These are phyloP conservation scores for Gossypium trilobum DNA, from an alignment of 441 rosid genomes.

Conservation along the genomic window DNA sequence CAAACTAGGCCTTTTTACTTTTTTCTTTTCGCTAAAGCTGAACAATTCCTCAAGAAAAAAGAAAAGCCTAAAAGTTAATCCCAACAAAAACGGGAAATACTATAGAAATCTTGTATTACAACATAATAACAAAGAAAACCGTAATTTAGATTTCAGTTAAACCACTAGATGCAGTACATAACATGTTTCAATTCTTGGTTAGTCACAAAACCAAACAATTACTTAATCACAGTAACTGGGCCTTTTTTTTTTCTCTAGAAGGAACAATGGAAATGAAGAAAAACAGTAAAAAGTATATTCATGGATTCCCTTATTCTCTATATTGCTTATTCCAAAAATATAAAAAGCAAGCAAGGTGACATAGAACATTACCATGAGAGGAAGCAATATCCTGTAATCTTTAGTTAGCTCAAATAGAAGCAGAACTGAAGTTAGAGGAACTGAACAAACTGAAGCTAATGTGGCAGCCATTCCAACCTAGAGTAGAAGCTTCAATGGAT, in stretches of 20 bases:
- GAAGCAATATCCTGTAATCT: constrained; percentile 88
- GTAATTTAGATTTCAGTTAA: background rate
- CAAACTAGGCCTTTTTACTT: background rate
- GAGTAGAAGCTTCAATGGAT: constrained; percentile 20
- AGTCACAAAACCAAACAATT: background rate
- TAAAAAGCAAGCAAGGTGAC: constrained; percentile 18
- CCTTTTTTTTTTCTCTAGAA: background rate
- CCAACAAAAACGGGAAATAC: background rate
- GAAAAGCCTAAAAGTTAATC: background rate
- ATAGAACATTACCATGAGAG: constrained; percentile 68
- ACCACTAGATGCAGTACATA: background rate
- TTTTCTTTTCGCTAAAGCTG: background rate
- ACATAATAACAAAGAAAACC: background rate
- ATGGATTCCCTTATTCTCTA: background rate
- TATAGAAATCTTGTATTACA: background rate
- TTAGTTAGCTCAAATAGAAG: constrained; percentile 85
- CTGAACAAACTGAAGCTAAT: constrained; percentile 93
- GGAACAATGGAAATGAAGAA: background rate
- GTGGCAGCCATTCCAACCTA: constrained; percentile 99
- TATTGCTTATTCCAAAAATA: background rate
- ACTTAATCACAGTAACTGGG: background rate
- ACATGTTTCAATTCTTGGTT: background rate
- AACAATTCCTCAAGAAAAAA: background rate
- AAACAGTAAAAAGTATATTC: background rate
- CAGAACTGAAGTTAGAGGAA: constrained; percentile 79